A percentile compares a stretch with the other conserved stretches of the same genome.
Conservation (phyloP, 768 basidiomycete species). For the Calocera viscosa region DNA sequence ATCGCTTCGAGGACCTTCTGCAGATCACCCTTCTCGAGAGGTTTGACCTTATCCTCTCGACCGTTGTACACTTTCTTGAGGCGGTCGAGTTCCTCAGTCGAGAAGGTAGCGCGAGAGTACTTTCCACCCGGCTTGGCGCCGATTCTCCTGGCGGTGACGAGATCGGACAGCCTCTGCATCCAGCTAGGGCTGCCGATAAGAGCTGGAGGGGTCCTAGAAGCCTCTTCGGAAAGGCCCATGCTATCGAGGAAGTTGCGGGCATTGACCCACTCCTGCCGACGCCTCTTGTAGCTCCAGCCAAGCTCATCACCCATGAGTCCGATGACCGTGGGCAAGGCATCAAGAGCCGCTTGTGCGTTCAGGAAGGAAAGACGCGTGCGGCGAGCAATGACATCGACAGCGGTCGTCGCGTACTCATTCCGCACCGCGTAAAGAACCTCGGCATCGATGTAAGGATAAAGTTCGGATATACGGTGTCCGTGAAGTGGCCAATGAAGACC, state of each 20-base stretch:
- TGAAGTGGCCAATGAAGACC: constrained; percentile 77
- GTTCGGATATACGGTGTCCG: constrained; percentile 54
- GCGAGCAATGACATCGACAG: constrained; percentile 83
- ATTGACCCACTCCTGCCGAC: constrained; percentile 45
- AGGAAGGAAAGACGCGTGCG: constrained; percentile 90
- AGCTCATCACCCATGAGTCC: constrained; percentile 85
- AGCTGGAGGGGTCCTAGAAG: constrained; percentile 19
- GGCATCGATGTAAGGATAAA: constrained; percentile 84
- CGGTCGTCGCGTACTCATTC: constrained; percentile 86
- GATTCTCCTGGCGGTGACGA: not conserved
- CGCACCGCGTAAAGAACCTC: constrained; percentile 82
- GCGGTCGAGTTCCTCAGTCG: constrained; percentile 1
- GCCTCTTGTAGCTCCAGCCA: constrained; percentile 53
- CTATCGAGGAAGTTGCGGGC: constrained; percentile 58
- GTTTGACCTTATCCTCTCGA: constrained; percentile 7
- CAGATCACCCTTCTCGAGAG: constrained; percentile 37
- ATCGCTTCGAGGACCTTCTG: constrained; percentile 66
- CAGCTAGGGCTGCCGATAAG: constrained; percentile 20
- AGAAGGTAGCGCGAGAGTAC: constrained; percentile 15
- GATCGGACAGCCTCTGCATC: constrained; percentile 4
- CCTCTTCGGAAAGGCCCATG: constrained; percentile 58
- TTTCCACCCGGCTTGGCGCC: constrained; percentile 18
- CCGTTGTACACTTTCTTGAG: constrained; percentile 11
- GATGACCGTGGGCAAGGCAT: constrained; percentile 73
- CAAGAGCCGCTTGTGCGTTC: constrained; percentile 72